Evolutionary conservation across 805 yeast genomes (phyloP).

Genomic region (Pichia gijzeniarum): DNA sequence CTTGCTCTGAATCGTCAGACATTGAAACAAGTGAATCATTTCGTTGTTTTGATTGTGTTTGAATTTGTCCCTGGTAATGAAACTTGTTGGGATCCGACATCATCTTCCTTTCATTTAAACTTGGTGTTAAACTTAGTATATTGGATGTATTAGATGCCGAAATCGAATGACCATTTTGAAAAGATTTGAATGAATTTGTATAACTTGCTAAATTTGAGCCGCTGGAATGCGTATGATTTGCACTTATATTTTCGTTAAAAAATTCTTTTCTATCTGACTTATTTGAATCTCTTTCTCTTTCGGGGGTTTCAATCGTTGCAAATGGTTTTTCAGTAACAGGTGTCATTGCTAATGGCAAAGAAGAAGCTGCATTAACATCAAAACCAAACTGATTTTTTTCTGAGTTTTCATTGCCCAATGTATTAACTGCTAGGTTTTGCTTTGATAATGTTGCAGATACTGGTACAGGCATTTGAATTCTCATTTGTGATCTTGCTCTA

Average conservation of each 20-base stretch:
- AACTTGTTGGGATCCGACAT: slow-evolving; percentile 1
- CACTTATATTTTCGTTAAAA: neutral
- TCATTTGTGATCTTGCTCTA: slow-evolving; percentile 48
- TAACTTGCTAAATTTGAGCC: neutral
- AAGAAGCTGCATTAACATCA: slow-evolving; percentile 62
- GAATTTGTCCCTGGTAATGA: neutral
- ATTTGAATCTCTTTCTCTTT: neutral
- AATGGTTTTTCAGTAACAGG: slow-evolving; percentile 58
- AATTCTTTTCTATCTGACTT: neutral
- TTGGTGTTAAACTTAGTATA: neutral
- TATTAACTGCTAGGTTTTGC: neutral
- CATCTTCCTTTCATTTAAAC: slow-evolving; percentile 5
- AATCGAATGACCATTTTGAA: neutral
- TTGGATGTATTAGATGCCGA: neutral
- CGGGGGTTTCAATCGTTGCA: slow-evolving; percentile 8
- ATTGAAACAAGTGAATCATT: slow-evolving; percentile 1
- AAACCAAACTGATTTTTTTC: slow-evolving; percentile 34
- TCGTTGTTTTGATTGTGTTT: neutral
- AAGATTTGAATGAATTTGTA: neutral
- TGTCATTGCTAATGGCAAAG: slow-evolving; percentile 65
- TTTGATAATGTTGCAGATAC: slow-evolving; percentile 23
- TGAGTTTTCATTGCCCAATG: slow-evolving; percentile 6
- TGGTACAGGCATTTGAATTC: slow-evolving; percentile 74
- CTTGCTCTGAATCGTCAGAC: slow-evolving; percentile 2
- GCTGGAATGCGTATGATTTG: neutral